Evolutionary conservation across 768 basidiomycete genomes (phyloP).

Genomic region (Mycena metata): DNA sequence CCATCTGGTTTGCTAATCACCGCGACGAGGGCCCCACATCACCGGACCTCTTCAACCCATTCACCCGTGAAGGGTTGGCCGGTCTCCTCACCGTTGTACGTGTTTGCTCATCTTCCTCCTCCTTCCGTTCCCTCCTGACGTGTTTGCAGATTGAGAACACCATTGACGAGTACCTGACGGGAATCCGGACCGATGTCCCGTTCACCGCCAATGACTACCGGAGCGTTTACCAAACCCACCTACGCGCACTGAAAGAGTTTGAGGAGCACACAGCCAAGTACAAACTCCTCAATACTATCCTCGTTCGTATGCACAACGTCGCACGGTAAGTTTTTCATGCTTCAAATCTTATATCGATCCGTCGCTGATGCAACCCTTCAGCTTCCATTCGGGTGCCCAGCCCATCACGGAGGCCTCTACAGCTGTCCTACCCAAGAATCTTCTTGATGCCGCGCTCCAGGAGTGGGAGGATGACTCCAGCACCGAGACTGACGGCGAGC

Average conservation of each 20-base stretch:
- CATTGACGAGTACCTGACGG: constrained; percentile 34
- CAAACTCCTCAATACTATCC: background rate
- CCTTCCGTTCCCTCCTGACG: background rate
- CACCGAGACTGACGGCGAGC: constrained; percentile 14
- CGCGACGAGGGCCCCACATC: constrained; percentile 39
- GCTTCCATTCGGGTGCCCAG: constrained; percentile 21
- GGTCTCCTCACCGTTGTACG: constrained; percentile 27
- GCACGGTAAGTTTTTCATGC: constrained; percentile 5
- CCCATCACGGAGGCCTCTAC: background rate
- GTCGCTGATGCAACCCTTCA: background rate
- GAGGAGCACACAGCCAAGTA: background rate
- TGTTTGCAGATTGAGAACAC: constrained; percentile 25
- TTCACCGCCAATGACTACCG: constrained; percentile 34
- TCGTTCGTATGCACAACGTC: background rate
- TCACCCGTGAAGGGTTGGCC: constrained; percentile 22
- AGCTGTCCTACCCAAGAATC: background rate
- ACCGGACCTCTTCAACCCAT: constrained; percentile 34
- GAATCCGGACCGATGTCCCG: constrained; percentile 29
- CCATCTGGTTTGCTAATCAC: constrained; percentile 40
- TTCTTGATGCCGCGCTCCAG: background rate
- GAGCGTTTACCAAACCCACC: constrained; percentile 17
- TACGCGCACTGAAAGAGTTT: constrained; percentile 1
- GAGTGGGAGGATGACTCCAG: constrained; percentile 10
- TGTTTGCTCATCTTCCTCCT: background rate
- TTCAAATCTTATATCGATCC: background rate